These are phyloP conservation scores for Carex kokanica DNA, from an alignment of 176 grass and related monocot species.

Conservation along the genomic window DNA sequence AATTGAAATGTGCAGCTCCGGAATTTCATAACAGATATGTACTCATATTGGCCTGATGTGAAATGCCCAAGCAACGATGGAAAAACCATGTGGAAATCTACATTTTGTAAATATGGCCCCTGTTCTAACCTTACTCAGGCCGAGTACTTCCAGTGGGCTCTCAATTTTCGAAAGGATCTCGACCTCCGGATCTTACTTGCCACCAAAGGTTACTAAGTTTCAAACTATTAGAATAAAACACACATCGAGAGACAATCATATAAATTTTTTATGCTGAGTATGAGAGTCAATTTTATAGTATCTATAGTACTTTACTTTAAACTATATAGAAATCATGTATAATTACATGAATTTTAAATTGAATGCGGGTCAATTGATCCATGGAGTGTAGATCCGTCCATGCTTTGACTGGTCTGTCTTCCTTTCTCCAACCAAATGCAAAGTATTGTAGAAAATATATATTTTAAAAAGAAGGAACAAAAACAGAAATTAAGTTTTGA, in stretches of 20 bases:
- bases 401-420: too few species aligned
- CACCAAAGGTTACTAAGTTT: slow-evolving; percentile 9
- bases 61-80: slow-evolving; percentile 31
- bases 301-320: too few species aligned
- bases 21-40: slow-evolving; percentile 10
- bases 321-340: too few species aligned
- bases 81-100: background rate
- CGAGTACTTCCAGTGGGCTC: slow-evolving; percentile 14
- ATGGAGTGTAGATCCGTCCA: too few species aligned
- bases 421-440: too few species aligned
- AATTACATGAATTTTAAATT: too few species aligned
- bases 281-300: too few species aligned
- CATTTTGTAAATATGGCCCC: slow-evolving; percentile 25
- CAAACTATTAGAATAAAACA: too few species aligned
- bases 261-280: too few species aligned
- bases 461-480: background rate
- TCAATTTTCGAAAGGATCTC: background rate
- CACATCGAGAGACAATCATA: too few species aligned
- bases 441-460: background rate
- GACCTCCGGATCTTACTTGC: slow-evolving; percentile 9
- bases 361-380: too few species aligned
- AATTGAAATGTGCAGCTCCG: slow-evolving; percentile 25
- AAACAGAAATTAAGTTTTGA: background rate
- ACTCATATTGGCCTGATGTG: slow-evolving; percentile 25
- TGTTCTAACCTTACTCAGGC: slow-evolving; percentile 24